A percentile compares a stretch with the other conserved stretches of the same genome.
These are phyloP conservation scores for Penicillium waksmanii DNA, from an alignment of 495 filamentous ascomycete genomes.

Conservation along the genomic window DNA sequence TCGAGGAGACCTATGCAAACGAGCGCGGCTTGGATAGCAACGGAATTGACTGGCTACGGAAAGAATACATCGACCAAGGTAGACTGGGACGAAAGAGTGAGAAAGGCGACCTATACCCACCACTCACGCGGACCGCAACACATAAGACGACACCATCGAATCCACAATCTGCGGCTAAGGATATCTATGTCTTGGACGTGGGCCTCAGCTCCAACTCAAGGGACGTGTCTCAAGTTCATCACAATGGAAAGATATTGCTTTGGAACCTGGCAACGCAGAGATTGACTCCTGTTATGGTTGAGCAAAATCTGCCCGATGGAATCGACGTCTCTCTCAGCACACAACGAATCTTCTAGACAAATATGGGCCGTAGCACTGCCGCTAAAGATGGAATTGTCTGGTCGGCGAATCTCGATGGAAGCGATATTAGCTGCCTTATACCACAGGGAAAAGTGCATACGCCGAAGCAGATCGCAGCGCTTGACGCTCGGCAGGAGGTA, in stretches of 20 bases:
- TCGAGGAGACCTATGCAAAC: slow-evolving; percentile 47
- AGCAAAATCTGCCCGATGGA: slow-evolving; percentile 51
- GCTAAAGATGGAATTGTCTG: slow-evolving; percentile 48
- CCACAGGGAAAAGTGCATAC: slow-evolving; percentile 48
- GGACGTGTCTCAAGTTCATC: slow-evolving; percentile 22
- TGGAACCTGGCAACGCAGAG: slow-evolving; percentile 28
- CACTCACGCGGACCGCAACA: slow-evolving; percentile 5
- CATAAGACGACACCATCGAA: slow-evolving; percentile 12
- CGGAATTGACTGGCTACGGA: slow-evolving; percentile 35
- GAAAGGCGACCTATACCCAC: slow-evolving; percentile 41
- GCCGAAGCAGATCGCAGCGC: slow-evolving; percentile 55
- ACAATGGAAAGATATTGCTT: slow-evolving; percentile 28
- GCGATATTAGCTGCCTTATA: slow-evolving; percentile 40
- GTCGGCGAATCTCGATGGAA: slow-evolving; percentile 50
- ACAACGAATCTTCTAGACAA: slow-evolving; percentile 56
- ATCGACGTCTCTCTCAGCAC: slow-evolving; percentile 41
- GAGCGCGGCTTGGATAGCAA: slow-evolving; percentile 30
- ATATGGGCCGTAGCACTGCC: slow-evolving; percentile 47
- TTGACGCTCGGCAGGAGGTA: slow-evolving; percentile 33
- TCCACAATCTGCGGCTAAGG: slow-evolving; percentile 19
- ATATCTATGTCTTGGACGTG: slow-evolving; percentile 35
- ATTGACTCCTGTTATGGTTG: slow-evolving; percentile 29
- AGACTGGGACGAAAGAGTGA: slow-evolving; percentile 35
- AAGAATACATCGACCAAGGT: slow-evolving; percentile 38
- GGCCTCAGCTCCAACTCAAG: slow-evolving; percentile 30